Conservation (phyloP, 2,329 filamentous ascomycete genomes). For the Aspergillus terreus region DNA sequence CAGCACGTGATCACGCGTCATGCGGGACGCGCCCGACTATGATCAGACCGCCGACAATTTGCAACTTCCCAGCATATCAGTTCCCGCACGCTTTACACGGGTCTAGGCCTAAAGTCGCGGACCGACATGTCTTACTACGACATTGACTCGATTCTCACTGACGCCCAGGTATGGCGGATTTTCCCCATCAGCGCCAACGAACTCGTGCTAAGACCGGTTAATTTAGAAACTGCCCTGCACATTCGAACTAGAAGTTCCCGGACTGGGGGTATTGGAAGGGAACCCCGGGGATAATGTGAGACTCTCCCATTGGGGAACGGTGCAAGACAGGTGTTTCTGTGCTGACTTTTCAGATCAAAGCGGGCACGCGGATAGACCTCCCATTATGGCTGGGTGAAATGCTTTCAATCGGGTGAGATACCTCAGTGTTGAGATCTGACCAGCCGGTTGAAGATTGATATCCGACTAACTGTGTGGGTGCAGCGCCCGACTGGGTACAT, state of each 20-base stretch:
- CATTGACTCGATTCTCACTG: constrained; percentile 45
- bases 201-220: constrained; percentile 11
- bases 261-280: constrained; percentile 85
- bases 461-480: not conserved
- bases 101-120: too few relatives aligned
- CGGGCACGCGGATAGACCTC: constrained; percentile 74
- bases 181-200: not conserved
- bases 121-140: constrained; percentile 43
- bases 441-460: not conserved
- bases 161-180: constrained; percentile 36
- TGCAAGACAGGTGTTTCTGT: too few relatives aligned
- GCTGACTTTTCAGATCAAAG: constrained; percentile 59
- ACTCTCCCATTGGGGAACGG: too few relatives aligned
- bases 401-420: constrained; percentile 55
- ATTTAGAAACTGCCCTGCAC: constrained; percentile 87
- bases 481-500: constrained; percentile 42
- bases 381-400: constrained; percentile 95
- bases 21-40: not conserved
- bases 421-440: not conserved
- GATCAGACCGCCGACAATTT: not conserved
- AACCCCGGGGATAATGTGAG: constrained; percentile 61
- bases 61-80: too few relatives aligned
- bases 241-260: constrained; percentile 84
- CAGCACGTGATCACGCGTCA: not conserved
- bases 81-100: too few relatives aligned